These are phyloP conservation scores for Passalora sequoiae DNA, from an alignment of 2,329 filamentous ascomycete genomes.

Conservation along the genomic window DNA sequence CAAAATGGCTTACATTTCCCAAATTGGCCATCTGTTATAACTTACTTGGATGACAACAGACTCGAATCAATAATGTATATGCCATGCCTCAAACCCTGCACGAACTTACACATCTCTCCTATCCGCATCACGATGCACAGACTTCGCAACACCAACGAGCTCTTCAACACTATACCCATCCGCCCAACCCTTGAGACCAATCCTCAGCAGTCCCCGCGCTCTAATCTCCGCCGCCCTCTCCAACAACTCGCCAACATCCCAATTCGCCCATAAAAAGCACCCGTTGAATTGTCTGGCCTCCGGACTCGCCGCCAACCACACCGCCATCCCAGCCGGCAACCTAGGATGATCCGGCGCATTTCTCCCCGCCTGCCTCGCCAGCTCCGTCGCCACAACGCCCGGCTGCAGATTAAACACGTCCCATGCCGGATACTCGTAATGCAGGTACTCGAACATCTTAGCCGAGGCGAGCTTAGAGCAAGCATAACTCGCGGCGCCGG, in stretches of 20 bases:
- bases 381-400: constrained; percentile 15
- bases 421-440: constrained; percentile 15
- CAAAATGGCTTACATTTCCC: too few species aligned
- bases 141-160: constrained; percentile 8
- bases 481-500: constrained; percentile 7
- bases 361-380: constrained; percentile 14
- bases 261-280: constrained; percentile 20
- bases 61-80: too few species aligned
- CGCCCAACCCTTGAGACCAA: constrained; percentile 10
- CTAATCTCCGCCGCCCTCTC: constrained; percentile 12
- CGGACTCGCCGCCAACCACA: constrained; percentile 36
- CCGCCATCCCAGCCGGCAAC: constrained; percentile 16
- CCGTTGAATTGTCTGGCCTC: constrained; percentile 23
- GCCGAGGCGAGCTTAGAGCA: constrained; percentile 11
- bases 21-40: too few species aligned
- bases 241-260: constrained; percentile 16
- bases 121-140: constrained; percentile 11
- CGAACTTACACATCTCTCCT: neutral
- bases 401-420: constrained; percentile 19
- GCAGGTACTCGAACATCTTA: constrained; percentile 13
- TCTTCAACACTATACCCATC: constrained; percentile 3
- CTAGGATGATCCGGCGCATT: constrained; percentile 15
- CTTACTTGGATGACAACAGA: too few species aligned
- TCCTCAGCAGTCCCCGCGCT: constrained; percentile 2
- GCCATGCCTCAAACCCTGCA: too few species aligned